Evolutionary conservation across 192 early-diverging fungal genomes (phyloP), one percentile per base, ranked within the genome.

Genomic region (Podila minutissima): DNA sequence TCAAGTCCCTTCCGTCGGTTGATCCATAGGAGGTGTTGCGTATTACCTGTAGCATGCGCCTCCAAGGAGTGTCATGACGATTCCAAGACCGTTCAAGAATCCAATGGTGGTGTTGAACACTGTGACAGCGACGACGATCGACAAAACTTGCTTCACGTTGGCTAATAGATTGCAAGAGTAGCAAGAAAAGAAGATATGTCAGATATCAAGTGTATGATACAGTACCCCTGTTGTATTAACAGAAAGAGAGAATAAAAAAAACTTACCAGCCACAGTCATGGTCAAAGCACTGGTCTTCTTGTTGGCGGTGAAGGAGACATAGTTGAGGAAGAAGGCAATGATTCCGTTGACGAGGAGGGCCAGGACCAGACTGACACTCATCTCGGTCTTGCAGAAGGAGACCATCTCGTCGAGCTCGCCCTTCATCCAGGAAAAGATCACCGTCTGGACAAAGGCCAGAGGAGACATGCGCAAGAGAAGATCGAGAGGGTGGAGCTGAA

Each of bases 281-380:
- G 92, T 94, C 61, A 97, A 86, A 12, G 96, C 93, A 46, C 92
- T 91, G 11, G 95, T 95, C 68, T 93, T 91, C 70, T 92, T 93
- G 84, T 93, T 97, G n/a, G 95, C 94, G 1, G 90, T 92, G 65
- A 97, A 96, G 59, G 90, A 92, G 38, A 92, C 93, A 33, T 92
- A 85, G 79, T 97, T 97, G 29, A 97, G 83, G 72, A 89, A 89
- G 85, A 97, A 97, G 13, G 96, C 96, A 65, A 96, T 89, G 10
- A 88, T 71, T 12, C 94, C 95, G 67, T 97, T 97, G 51, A 91
- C 81, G 1, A 87, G 57, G 31, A 97, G 84, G 12, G 91, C 94
- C 48, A 83, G 46, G 9, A 82, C 62, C 24, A 88, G 74, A 2
- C 61, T 75, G 12, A 58, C 37, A 20, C 79, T 87, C 81, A 89